Evolutionary conservation across 1,139 yeast genomes (phyloP).

Genomic region (Pichia sp.): DNA sequence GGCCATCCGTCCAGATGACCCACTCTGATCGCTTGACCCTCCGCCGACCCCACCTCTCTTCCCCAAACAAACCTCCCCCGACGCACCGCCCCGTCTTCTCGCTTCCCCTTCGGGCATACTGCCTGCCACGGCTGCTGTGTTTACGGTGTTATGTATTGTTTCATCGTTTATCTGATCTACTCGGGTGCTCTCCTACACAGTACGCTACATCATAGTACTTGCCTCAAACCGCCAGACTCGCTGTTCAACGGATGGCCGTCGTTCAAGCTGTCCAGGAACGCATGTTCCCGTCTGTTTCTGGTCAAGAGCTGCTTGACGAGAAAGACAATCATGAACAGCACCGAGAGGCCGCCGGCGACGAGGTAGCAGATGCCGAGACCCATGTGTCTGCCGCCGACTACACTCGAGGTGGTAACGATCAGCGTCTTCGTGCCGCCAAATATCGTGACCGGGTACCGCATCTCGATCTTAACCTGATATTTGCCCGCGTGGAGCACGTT

Average conservation of each 20-base stretch:
- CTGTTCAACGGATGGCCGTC: slow-evolving; percentile 15
- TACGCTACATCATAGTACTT: slow-evolving; percentile 4
- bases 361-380: slow-evolving; percentile 64
- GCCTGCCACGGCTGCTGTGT: no score
- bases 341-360: slow-evolving; percentile 52
- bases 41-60: not conserved
- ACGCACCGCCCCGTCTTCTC: not conserved
- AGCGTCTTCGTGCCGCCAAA: slow-evolving; percentile 70
- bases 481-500: slow-evolving; percentile 51
- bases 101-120: not conserved
- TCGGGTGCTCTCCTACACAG: not conserved
- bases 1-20: not conserved
- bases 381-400: slow-evolving; percentile 68
- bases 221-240: slow-evolving; percentile 8
- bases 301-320: slow-evolving; percentile 44
- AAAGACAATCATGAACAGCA: slow-evolving; percentile 41
- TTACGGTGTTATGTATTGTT: no score
- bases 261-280: slow-evolving; percentile 26
- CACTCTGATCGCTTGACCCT: not conserved
- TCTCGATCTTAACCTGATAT: slow-evolving; percentile 52
- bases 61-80: not conserved
- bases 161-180: no score
- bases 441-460: slow-evolving; percentile 65
- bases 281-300: slow-evolving; percentile 33
- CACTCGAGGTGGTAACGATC: slow-evolving; percentile 61